Evolutionary conservation across 129 eudicot genomes (phyloP).

Genomic region (Chrysanthemum makinoi): DNA sequence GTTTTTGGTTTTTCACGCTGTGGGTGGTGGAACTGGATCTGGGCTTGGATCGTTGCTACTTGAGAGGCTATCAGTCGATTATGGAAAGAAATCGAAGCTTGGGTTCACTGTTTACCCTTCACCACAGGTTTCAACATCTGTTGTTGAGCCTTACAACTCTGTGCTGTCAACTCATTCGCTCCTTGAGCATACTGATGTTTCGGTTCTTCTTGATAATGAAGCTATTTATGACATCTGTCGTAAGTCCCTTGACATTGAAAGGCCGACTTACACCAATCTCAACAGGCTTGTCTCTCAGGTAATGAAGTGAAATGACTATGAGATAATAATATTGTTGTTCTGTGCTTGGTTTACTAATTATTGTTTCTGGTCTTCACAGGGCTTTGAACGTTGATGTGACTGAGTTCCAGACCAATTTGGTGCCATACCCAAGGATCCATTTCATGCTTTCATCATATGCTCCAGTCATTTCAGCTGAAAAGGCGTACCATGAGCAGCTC

Average conservation of each 20-base stretch:
- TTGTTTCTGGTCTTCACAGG: conserved; percentile 33
- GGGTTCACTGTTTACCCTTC: conserved; percentile 87
- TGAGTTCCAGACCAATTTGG: conserved; percentile 79
- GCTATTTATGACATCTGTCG: conserved; percentile 90
- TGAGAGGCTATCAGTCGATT: conserved; percentile 77
- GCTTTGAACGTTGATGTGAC: conserved; percentile 79
- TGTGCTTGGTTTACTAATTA: neutral
- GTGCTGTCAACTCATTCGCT: conserved; percentile 83
- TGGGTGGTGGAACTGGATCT: conserved; percentile 86
- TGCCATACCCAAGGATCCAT: conserved; percentile 81
- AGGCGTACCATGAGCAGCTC: conserved; percentile 76
- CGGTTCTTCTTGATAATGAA: conserved; percentile 73
- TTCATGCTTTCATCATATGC: conserved; percentile 89
- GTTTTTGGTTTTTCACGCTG: conserved; percentile 76
- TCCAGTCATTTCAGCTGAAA: conserved; percentile 75
- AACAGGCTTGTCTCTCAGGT: conserved; percentile 89
- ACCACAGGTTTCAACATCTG: conserved; percentile 80
- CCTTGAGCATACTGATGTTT: conserved; percentile 78
- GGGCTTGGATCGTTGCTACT: conserved; percentile 77
- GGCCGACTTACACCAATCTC: conserved; percentile 79
- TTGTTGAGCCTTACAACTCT: conserved; percentile 83
- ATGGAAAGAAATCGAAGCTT: conserved; percentile 75
- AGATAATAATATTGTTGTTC: neutral
- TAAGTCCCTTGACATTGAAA: conserved; percentile 68
- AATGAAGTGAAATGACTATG: conserved; percentile 2